Conservation (phyloP, 129 eudicot species). For the Chrysanthemum makinoi region DNA sequence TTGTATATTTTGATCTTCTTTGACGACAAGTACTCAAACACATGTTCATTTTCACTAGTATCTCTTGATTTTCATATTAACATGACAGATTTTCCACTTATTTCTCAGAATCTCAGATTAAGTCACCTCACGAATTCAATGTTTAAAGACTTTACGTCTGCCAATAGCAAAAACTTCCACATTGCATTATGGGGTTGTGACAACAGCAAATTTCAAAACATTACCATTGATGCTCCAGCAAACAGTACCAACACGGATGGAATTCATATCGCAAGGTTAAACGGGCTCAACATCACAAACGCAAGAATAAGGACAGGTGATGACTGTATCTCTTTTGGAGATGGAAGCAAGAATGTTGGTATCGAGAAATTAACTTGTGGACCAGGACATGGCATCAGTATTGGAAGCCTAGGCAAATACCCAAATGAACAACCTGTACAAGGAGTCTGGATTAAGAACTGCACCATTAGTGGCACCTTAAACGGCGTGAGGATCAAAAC, state of each 20-base stretch:
- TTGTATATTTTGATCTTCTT: background rate
- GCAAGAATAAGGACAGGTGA: conserved; percentile 47
- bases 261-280: conserved; percentile 42
- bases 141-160: conserved; percentile 34
- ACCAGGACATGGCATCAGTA: conserved; percentile 65
- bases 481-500: conserved; percentile 55
- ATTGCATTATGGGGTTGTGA: conserved; percentile 21
- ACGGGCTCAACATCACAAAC: conserved; percentile 26
- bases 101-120: conserved; percentile 39
- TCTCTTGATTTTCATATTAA: background rate
- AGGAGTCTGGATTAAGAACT: conserved; percentile 43
- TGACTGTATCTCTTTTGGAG: conserved; percentile 69
- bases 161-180: conserved; percentile 53
- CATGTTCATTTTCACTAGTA: background rate
- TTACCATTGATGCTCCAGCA: conserved; percentile 40
- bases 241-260: conserved; percentile 58
- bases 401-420: conserved; percentile 60
- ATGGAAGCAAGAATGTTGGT: conserved; percentile 31
- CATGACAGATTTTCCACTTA: background rate
- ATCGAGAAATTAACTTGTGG: conserved; percentile 46
- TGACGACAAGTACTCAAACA: background rate
- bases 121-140: conserved; percentile 29
- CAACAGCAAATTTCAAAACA: conserved; percentile 24
- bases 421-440: conserved; percentile 38
- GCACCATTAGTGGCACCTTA: conserved; percentile 35